Evolutionary conservation across 2,329 filamentous ascomycete species (phyloP), one percentile per base, ranked within the genome.

Genomic region (Aspergillus pseudoviridinutans): DNA sequence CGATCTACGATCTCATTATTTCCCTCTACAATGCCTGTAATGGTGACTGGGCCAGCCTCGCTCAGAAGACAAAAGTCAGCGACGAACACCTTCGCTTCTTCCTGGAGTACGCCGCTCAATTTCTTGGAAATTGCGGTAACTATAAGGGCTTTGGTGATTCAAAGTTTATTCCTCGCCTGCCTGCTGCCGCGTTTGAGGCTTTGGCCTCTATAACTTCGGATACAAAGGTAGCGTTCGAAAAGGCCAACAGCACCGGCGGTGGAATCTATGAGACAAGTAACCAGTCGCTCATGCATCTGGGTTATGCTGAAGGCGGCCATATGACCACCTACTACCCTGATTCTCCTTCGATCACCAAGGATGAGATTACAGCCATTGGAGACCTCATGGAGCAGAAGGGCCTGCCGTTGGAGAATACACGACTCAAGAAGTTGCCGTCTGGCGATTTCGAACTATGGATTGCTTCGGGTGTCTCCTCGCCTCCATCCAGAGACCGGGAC

Each of bases 61-160:
- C 84, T 28, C 75, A 82, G 60, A 86, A 88, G 73, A 85, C 87
- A 20, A 81, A 82, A 32, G 80, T 92, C 51, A 83, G 83, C 49
- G 80, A 86, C 52, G 80, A 86, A 54, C 83, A 91, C 55, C 71
- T 91, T 49, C 81, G 82, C 17, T 79, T 82, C 59, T 92, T 92
- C 76, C 79, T 93, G 41, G 85, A 92, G 72, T 94, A 93, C 72
- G 82, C 88, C 7, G 85, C 84, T 29, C 88, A 91, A 74, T 92
- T 94, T 73, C 79, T 94, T 2, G 89, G 89, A 49, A 94, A 93
- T 70, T 82, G 82, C 60, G 89, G 91, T 61, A 94, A 94, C 74
- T 94, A 93, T 78, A 93, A 93, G 78, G 89, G 88, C 65, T 93
- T 92, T 67, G 91, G 91, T 47, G 90, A 94, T 74, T 84, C 87